Conservation (phyloP, 225 moss, liverwort and hornwort species). For the Marchantia paleacea region DNA sequence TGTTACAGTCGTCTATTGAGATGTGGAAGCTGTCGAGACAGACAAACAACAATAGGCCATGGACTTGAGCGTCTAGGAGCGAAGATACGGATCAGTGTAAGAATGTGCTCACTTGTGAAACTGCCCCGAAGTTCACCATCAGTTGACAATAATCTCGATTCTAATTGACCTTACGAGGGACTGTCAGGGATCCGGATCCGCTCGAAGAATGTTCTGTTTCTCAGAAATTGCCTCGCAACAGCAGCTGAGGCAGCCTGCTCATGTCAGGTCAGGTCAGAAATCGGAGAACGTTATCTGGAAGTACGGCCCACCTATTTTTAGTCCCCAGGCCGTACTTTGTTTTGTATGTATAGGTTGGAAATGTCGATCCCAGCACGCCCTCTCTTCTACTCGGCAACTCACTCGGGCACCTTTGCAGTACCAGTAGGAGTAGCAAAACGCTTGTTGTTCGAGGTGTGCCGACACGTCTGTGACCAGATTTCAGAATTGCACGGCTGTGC, state of each 20-base stretch:
- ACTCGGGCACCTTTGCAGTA: too few relatives aligned
- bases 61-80: background rate
- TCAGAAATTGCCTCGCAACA: background rate
- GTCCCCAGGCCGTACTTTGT: background rate
- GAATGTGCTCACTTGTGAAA: background rate
- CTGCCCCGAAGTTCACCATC: background rate
- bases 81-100: background rate
- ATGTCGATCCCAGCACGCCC: background rate
- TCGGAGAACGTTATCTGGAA: background rate
- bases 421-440: too few relatives aligned
- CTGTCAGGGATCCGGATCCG: background rate
- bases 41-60: background rate
- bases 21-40: background rate
- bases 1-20: too few relatives aligned
- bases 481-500: background rate
- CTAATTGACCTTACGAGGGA: background rate
- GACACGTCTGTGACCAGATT: background rate
- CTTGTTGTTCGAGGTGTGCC: background rate
- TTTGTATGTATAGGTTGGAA: background rate
- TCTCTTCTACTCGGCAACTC: background rate
- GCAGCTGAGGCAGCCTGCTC: background rate
- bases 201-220: slow-evolving; percentile 1
- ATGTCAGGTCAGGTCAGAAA: background rate
- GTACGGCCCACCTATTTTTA: background rate
- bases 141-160: background rate